Base-by-base conservation (phyloP, 2,329 filamentous ascomycete genomes). In the Clonostachys solani region DNA sequence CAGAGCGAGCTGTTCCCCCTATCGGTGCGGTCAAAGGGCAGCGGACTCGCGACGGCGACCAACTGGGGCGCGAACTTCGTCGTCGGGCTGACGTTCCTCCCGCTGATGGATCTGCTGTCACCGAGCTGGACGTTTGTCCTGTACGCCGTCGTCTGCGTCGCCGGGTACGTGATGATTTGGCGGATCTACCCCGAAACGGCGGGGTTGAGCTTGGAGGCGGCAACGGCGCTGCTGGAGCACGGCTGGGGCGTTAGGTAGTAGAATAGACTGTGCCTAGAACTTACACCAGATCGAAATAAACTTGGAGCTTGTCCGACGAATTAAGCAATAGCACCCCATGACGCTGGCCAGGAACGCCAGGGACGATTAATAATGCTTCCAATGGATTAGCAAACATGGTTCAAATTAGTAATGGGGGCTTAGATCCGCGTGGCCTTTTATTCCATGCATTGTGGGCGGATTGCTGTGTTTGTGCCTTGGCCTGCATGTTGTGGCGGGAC, bases 1-100 rank as follows among this genome's bases (percentile, higher is more conserved):
- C 92, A 96, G 69, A 89, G 86, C 56, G 92, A 97, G 69, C 78
- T 96, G 33, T 96, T 96, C 60, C 87, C 91, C 1, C 73, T 92
- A 43, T 76, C 77, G 33, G 87, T 91, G 42, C 82, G 88, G 43
- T 84, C 84, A 5, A 66, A 89, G 2, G 89, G 88, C 29, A 88
- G 84, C 49, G 84, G 84, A 1, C 64, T 89, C 6, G 80, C 86
- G 2, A 92, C 92, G 8, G 86, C 84, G 6, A 95, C 89, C 7
- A 96, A 82, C 60, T 97, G 92, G 92, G 80, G 78, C 5, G 84
- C 86, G 19, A 97, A 97, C 62, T 94, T 95, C 50, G 64, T 94
- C 16, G 77, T 96, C 2, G 92, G 91, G 0, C 69, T 95, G 50
- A 94, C 89, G 0, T 97, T 97, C 58, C 62, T 97, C 57, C 90